These are phyloP conservation scores for Boletus tomentosulus DNA, from an alignment of 768 basidiomycete species.

Conservation along the genomic window DNA sequence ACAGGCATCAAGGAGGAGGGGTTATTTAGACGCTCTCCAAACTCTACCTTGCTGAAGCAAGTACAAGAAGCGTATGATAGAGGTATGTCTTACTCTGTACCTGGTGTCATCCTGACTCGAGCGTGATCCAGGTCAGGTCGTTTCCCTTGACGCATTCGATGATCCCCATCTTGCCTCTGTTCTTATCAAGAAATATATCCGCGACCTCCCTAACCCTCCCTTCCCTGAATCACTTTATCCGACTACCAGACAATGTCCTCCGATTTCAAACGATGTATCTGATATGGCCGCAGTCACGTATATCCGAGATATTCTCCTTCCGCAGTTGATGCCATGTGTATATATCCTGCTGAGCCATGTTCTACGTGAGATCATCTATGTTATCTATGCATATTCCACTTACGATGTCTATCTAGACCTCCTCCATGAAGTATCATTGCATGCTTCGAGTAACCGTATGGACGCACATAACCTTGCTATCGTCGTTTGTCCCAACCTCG, in stretches of 20 bases:
- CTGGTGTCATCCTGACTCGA: slow-evolving; percentile 3
- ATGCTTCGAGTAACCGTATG: slow-evolving; percentile 69
- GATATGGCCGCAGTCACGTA: slow-evolving; percentile 61
- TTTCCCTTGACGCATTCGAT: slow-evolving; percentile 69
- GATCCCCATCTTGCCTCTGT: slow-evolving; percentile 84
- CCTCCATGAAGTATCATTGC: slow-evolving; percentile 73
- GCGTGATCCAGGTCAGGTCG: slow-evolving; percentile 56
- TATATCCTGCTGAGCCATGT: slow-evolving; percentile 72
- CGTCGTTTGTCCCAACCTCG: slow-evolving; percentile 76
- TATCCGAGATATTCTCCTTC: slow-evolving; percentile 64
- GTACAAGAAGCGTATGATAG: slow-evolving; percentile 84
- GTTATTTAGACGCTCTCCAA: slow-evolving; percentile 79
- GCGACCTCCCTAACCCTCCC: slow-evolving; percentile 75
- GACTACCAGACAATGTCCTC: slow-evolving; percentile 63
- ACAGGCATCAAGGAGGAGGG: slow-evolving; percentile 67
- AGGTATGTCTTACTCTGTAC: slow-evolving; percentile 37
- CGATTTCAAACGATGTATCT: slow-evolving; percentile 43
- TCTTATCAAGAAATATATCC: slow-evolving; percentile 79
- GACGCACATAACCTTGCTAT: slow-evolving; percentile 79
- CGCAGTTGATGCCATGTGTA: slow-evolving; percentile 63
- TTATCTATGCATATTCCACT: slow-evolving; percentile 5
- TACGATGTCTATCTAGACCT: slow-evolving; percentile 46
- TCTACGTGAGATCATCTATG: slow-evolving; percentile 44
- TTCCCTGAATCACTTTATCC: slow-evolving; percentile 70
- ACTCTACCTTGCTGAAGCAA: slow-evolving; percentile 61